Percentiles rank a stretch among this genome's conserved stretches.
These are phyloP conservation scores for Dovyalis caffra DNA, from an alignment of 345 rosid genomes.

Conservation along the genomic window DNA sequence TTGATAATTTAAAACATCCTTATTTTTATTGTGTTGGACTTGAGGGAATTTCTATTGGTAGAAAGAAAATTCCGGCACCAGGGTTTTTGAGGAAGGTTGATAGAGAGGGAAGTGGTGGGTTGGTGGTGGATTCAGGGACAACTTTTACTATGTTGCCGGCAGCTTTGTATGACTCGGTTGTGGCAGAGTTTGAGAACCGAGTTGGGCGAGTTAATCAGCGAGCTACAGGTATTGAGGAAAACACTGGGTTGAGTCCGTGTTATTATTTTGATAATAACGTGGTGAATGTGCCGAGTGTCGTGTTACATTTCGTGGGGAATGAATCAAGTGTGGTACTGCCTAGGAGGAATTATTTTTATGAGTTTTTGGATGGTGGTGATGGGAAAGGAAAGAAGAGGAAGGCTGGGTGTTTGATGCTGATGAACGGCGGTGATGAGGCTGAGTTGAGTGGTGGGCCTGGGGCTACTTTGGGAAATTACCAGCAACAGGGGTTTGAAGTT, in stretches of 20 bases:
- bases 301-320: conserved; percentile 66
- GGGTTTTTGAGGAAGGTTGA: conserved; percentile 50
- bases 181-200: conserved; percentile 59
- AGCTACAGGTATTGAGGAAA: conserved; percentile 58
- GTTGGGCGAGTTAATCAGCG: conserved; percentile 55
- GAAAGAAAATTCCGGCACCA: conserved; percentile 65
- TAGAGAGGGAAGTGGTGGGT: conserved; percentile 64
- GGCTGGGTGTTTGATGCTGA: conserved; percentile 84
- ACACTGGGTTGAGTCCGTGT: conserved; percentile 75
- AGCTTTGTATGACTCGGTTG: conserved; percentile 55
- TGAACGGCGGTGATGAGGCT: conserved; percentile 84
- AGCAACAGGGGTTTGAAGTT: conserved; percentile 95
- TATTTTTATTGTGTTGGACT: conserved; percentile 85
- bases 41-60: conserved; percentile 74
- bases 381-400: conserved; percentile 42
- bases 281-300: conserved; percentile 50
- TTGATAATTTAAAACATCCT: conserved; percentile 77
- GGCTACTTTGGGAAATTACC: conserved; percentile 77
- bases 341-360: conserved; percentile 70
- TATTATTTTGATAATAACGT: conserved; percentile 47
- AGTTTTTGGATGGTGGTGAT: conserved; percentile 64
- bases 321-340: conserved; percentile 76
- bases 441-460: conserved; percentile 82
- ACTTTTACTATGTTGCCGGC: conserved; percentile 93
- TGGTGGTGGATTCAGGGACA: conserved; percentile 92